A percentile compares a stretch with the other conserved stretches of the same genome.
phyloP scores from a whole-genome alignment of 2,329 filamentous ascomycete species.

The Cladobotryum protrusum region DNA sequence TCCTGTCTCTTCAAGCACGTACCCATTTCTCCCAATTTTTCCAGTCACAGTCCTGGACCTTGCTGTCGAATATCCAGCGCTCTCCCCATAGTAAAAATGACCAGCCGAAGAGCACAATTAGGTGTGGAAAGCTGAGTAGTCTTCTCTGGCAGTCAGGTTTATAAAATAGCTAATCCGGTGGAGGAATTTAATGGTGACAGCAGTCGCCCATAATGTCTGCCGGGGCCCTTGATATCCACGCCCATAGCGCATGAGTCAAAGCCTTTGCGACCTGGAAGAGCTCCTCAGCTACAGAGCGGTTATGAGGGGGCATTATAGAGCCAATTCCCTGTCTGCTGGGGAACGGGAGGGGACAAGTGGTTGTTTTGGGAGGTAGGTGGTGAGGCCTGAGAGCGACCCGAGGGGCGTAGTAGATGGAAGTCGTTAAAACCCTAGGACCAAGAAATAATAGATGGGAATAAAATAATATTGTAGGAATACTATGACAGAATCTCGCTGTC shows the following conservation, averaged over 20 bases:
- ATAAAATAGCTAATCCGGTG: constrained; percentile 24
- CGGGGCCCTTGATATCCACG: constrained; percentile 39
- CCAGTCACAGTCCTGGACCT: constrained; percentile 72
- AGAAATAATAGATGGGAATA: neutral
- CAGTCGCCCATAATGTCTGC: constrained; percentile 30
- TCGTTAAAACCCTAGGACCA: neutral
- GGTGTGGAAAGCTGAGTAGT: constrained; percentile 58
- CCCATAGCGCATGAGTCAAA: constrained; percentile 27
- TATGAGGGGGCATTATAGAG: constrained; percentile 22
- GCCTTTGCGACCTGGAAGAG: constrained; percentile 17
- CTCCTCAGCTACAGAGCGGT: constrained; percentile 19
- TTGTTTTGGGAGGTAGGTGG: neutral
- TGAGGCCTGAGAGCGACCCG: neutral
- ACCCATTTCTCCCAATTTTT: constrained; percentile 90
- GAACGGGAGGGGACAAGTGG: neutral
- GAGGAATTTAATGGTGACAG: constrained; percentile 22
- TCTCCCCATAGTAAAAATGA: constrained; percentile 82
- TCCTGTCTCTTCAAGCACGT: constrained; percentile 25
- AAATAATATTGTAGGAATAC: neutral
- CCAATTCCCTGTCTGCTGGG: constrained; percentile 21
- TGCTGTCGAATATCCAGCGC: constrained; percentile 65
- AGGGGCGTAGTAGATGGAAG: neutral
- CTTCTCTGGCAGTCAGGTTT: constrained; percentile 46
- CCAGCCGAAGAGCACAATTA: constrained; percentile 63
- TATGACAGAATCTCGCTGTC: neutral